These are phyloP conservation scores for Leccinum imitatum DNA, from an alignment of 768 basidiomycete species.

Conservation along the genomic window DNA sequence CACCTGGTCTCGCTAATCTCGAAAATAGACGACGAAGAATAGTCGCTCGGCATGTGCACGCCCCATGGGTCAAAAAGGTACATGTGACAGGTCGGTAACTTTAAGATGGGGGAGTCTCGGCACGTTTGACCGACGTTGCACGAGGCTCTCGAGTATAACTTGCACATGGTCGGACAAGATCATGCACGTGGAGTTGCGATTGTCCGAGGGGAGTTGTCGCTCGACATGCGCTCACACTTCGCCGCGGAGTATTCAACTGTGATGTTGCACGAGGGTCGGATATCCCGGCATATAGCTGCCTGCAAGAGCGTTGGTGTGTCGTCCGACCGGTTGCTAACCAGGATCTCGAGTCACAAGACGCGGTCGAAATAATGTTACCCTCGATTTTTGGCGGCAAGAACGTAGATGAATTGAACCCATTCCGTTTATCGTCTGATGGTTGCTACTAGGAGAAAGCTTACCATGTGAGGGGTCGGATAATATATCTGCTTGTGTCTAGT, in stretches of 20 bases:
- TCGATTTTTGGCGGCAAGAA: background rate
- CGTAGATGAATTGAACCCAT: background rate
- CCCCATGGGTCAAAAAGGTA: too few relatives aligned
- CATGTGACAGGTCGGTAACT: too few relatives aligned
- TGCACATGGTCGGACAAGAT: background rate
- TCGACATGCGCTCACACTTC: background rate
- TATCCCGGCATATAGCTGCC: background rate
- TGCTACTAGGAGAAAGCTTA: background rate
- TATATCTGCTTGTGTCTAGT: background rate
- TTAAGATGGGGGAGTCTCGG: too few relatives aligned
- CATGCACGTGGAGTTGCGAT: background rate
- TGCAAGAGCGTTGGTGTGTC: background rate
- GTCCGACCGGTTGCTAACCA: background rate
- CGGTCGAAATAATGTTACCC: background rate
- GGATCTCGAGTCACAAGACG: background rate
- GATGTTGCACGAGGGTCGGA: background rate
- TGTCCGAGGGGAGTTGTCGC: background rate
- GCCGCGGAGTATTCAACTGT: background rate
- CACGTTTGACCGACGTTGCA: background rate
- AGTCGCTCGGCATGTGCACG: too few relatives aligned
- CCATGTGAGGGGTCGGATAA: background rate
- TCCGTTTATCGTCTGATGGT: background rate
- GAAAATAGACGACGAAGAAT: too few relatives aligned
- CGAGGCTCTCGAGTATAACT: background rate
- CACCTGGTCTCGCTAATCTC: too few relatives aligned